These are phyloP conservation scores for Lasiosphaeris hirsuta DNA, from an alignment of 495 filamentous ascomycete genomes.

Conservation along the genomic window DNA sequence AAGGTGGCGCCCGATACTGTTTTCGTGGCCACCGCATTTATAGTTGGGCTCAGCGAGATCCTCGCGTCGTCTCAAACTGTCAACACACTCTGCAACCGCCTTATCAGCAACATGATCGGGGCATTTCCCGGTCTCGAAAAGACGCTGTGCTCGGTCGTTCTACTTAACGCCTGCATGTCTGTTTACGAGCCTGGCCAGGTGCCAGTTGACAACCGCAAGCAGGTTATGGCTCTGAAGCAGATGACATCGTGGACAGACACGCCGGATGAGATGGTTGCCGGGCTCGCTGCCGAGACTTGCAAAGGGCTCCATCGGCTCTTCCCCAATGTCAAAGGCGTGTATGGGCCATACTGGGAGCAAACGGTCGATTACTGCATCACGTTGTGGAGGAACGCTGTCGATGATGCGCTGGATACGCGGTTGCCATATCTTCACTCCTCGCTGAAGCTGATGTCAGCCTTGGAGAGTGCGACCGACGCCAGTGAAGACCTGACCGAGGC, in stretches of 20 bases:
- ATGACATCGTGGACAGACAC: constrained; percentile 64
- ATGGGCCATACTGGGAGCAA: constrained; percentile 81
- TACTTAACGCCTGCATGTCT: constrained; percentile 43
- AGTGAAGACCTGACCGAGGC: constrained; percentile 87
- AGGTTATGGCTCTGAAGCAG: constrained; percentile 80
- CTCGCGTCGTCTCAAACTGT: constrained; percentile 41
- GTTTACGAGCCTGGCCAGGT: constrained; percentile 43
- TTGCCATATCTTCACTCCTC: constrained; percentile 65
- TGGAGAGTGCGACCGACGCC: constrained; percentile 58
- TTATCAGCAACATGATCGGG: constrained; percentile 53
- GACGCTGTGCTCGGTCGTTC: constrained; percentile 39
- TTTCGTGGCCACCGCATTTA: constrained; percentile 48
- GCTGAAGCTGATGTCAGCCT: constrained; percentile 62
- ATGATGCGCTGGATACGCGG: constrained; percentile 28
- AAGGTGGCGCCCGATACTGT: constrained; percentile 41
- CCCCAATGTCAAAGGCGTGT: constrained; percentile 69
- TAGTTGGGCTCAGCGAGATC: constrained; percentile 51
- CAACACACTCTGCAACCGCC: constrained; percentile 49
- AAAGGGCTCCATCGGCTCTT: constrained; percentile 63
- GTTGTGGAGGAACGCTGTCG: constrained; percentile 49
- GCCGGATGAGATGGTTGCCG: constrained; percentile 44
- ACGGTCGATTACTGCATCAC: constrained; percentile 55
- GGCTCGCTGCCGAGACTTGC: constrained; percentile 58
- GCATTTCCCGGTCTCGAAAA: constrained; percentile 31
- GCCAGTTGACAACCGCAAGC: constrained; percentile 69